Evolutionary conservation across 2,329 filamentous ascomycete genomes (phyloP), one percentile per base, ranked within the genome.

Genomic region (Dactylellina sp.): DNA sequence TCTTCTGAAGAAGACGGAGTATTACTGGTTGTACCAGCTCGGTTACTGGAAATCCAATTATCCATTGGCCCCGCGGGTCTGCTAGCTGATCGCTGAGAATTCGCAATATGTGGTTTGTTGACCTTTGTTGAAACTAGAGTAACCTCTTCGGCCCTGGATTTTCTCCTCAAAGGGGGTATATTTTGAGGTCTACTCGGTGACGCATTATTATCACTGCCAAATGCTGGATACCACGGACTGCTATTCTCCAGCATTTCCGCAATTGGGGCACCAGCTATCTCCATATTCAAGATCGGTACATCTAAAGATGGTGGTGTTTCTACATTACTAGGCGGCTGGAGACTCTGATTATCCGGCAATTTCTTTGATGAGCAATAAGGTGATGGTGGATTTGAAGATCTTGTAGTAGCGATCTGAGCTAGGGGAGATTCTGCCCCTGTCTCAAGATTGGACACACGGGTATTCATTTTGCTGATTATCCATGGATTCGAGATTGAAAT

Each of bases 401-500:
- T 52, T 49, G 42, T 37, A 9, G 22, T n/a, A 16, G 32, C 3
- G 24, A 11, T 18, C 25, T 16, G 64, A 62, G 55, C 32, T 28
- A 12, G 32, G 11, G 12, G 55, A 4, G 18, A 16, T 57, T 37
- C 16, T 1, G 24, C 7, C 47, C 35, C 49, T 5, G n/a, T 55
- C 9, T 56, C 40, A 12, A 24, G 35, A 2, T 55, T 60, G 2
- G 37, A 18, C 18, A 61, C 35, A 1, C 61, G 55, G n/a, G 61
- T 25, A 46, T 74, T 74, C 61, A 74, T 56, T 24, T 74, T 74
- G 7, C 61, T 61, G n/a, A 74, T 74, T n/a, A 42, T 74, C 70
- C 70, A 74, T 5, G 70, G 70, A 35, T 74, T 74, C 7, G 61
- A 55, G 49, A 65, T 66, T 2, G 70, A 62, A 39, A 14, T 55